These are phyloP conservation scores for Globisporangium ultimum DNA, from an alignment of 352 stramenopile species.

Conservation along the genomic window DNA sequence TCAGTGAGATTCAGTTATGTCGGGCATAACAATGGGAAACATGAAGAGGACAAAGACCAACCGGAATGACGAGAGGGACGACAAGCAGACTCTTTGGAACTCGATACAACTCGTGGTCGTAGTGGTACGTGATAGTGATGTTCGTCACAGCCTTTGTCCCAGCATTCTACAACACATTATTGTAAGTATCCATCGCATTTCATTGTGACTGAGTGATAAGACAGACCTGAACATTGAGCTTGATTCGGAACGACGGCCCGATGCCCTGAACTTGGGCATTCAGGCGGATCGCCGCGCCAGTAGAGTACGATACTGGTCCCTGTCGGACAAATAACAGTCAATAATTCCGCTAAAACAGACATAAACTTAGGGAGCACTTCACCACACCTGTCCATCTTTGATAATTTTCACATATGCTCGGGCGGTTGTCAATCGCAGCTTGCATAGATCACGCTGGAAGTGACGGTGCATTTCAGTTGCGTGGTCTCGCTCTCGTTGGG, in stretches of 20 bases:
- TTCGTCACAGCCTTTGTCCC: constrained; percentile 62
- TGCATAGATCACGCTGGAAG: constrained; percentile 90
- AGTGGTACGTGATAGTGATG: constrained; percentile 70
- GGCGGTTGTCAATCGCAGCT: constrained; percentile 82
- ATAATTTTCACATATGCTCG: constrained; percentile 90
- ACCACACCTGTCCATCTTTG: constrained; percentile 72
- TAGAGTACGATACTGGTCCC: constrained; percentile 71
- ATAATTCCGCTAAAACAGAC: background rate
- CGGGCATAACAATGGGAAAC: constrained; percentile 8
- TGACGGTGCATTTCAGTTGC: constrained; percentile 90
- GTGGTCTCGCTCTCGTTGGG: constrained; percentile 87
- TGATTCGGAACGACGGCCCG: constrained; percentile 78
- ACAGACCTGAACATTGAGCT: constrained; percentile 67
- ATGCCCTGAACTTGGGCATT: constrained; percentile 83
- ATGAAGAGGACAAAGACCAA: constrained; percentile 16
- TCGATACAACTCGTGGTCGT: constrained; percentile 72
- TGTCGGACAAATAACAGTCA: constrained; percentile 12
- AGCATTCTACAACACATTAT: constrained; percentile 37
- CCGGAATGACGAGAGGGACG: constrained; percentile 69
- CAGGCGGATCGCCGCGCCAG: constrained; percentile 66
- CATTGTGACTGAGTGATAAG: background rate
- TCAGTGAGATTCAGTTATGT: background rate
- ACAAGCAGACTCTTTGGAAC: constrained; percentile 62
- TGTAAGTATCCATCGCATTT: background rate
- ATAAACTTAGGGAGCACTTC: background rate